Evolutionary conservation across 192 early-diverging fungal species (phyloP), one percentile per base, ranked within the genome.

Genomic region (Ambispora gerdemannii): DNA sequence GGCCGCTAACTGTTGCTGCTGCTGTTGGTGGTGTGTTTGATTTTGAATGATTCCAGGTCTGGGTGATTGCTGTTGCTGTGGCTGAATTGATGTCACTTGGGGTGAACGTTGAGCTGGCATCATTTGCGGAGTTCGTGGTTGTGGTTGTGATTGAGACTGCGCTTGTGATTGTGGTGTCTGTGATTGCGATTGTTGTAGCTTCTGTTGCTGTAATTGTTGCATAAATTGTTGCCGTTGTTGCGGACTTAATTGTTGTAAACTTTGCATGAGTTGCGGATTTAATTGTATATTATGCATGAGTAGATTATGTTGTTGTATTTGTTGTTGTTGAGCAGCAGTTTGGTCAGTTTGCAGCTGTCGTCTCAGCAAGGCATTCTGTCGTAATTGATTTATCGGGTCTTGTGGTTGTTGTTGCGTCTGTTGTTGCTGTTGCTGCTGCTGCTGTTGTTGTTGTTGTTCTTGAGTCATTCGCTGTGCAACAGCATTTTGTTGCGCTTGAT

Each of bases 301-400:
- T 4, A 27, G 58, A 51, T 71, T 69, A 20, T 64, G 70, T 28
- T 61, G 63, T 25, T 47, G 53, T 22, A 67, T 33, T 27, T 72
- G 53, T 51, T 51, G 52, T n/a, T 67, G 70, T 24, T 67, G 7
- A 15, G 7, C 6, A 15, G 6, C 38, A 6, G 7, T 10, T 43
- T 43, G 38, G 6, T 43, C 7, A 15, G 38, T 43, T 6, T 6
- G 38, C 38, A n/a, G n/a, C 38, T 10, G 38, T 6, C 38, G 6
- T 43, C 7, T 10, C 15, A 43, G 15, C 38, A 6, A 43, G 38
- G 38, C 6, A 43, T 10, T 6, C 38, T 6, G 15, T 6, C 6
- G 38, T 43, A 15, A 43, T 6, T 15, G 7, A 43, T 43, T 43
- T 43, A 43, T 10, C 15, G 38, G 38, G 38, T 43, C 38, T 43